These are phyloP conservation scores for Fusarium drepaniforme DNA, from an alignment of 2,329 filamentous ascomycete species.

Conservation along the genomic window DNA sequence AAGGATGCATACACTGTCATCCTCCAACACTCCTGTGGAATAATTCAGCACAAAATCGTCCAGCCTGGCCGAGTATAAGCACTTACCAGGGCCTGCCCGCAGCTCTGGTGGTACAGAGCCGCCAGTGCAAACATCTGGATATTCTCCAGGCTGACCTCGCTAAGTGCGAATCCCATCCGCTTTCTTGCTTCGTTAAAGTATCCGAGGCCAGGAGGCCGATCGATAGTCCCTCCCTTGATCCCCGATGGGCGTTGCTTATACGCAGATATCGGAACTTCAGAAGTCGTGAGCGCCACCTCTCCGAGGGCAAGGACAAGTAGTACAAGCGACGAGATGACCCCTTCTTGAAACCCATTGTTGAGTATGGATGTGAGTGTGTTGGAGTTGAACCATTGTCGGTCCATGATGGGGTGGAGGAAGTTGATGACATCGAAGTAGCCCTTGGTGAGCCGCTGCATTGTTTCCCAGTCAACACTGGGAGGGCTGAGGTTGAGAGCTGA, in stretches of 20 bases:
- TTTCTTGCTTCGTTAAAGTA: slow-evolving; percentile 73
- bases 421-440: slow-evolving; percentile 72
- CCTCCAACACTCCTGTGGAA: slow-evolving; percentile 69
- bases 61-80: neutral
- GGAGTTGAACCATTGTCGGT: slow-evolving; percentile 65
- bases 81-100: slow-evolving; percentile 63
- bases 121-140: slow-evolving; percentile 69
- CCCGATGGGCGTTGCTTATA: slow-evolving; percentile 62
- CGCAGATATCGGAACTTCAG: slow-evolving; percentile 58
- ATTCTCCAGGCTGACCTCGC: slow-evolving; percentile 68
- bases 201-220: slow-evolving; percentile 66
- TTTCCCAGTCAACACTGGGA: slow-evolving; percentile 57
- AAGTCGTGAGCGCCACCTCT: slow-evolving; percentile 66
- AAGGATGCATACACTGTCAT: slow-evolving; percentile 67
- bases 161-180: slow-evolving; percentile 68
- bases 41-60: slow-evolving; percentile 12
- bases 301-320: slow-evolving; percentile 71
- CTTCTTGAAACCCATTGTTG: slow-evolving; percentile 59
- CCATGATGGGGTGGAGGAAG: slow-evolving; percentile 68
- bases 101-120: slow-evolving; percentile 66
- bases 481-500: slow-evolving; percentile 28
- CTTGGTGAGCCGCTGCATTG: slow-evolving; percentile 63
- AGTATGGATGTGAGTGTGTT: slow-evolving; percentile 60
- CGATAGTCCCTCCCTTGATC: slow-evolving; percentile 62
- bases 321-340: slow-evolving; percentile 63